Percentiles rank a stretch among this genome's conserved stretches.
phyloP scores from a whole-genome alignment of 2,329 filamentous ascomycete genomes.

The Microdochium trichocladiopsis region DNA sequence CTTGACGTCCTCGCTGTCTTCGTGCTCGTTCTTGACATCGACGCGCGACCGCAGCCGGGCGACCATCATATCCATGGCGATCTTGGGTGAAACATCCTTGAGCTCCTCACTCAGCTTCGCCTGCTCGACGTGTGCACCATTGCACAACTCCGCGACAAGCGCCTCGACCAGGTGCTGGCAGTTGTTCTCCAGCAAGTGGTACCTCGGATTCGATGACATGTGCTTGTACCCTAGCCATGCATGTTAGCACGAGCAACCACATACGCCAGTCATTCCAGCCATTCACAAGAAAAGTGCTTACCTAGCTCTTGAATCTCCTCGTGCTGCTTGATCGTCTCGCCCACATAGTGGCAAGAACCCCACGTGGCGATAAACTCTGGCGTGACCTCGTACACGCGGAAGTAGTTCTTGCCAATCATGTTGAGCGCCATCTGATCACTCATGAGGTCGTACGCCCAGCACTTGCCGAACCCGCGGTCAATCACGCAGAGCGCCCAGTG shows the following conservation, averaged over 20 bases:
- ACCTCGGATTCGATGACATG: constrained; percentile 19
- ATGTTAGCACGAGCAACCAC: neutral
- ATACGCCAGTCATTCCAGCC: neutral
- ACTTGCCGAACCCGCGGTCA: constrained; percentile 13
- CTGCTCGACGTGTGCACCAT: constrained; percentile 21
- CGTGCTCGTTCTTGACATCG: constrained; percentile 11
- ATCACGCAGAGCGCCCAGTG: constrained; percentile 20
- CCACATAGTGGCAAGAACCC: constrained; percentile 21
- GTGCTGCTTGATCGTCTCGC: constrained; percentile 21
- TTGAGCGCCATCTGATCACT: constrained; percentile 19
- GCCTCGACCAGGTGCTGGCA: constrained; percentile 22
- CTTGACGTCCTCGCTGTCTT: constrained; percentile 11
- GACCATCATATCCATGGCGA: constrained; percentile 21
- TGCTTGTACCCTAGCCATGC: constrained; percentile 12
- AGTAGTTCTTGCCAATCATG: constrained; percentile 17
- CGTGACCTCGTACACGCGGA: constrained; percentile 20
- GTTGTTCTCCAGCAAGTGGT: constrained; percentile 21
- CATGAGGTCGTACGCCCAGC: constrained; percentile 21
- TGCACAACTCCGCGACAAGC: constrained; percentile 19
- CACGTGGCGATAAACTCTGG: constrained; percentile 17
- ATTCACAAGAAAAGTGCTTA: constrained; percentile 4
- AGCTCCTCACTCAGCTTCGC: constrained; percentile 22
- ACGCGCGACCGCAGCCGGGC: constrained; percentile 14
- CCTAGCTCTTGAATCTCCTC: constrained; percentile 19
- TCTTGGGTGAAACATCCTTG: constrained; percentile 16